Conservation (phyloP, 1,139 yeast species). For the Yamadazyma epiphylla region DNA sequence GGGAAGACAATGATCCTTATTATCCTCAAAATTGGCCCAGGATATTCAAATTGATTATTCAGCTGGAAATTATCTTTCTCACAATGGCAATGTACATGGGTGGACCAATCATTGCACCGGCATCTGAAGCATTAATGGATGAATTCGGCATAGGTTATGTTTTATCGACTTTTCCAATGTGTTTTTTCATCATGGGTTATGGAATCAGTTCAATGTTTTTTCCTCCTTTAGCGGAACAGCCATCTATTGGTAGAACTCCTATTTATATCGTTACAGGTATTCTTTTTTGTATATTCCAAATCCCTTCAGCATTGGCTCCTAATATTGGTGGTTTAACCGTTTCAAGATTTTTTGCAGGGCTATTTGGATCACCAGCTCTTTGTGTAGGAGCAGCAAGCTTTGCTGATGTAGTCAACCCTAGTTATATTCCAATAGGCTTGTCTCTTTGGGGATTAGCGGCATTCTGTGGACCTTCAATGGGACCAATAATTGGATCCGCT, state of each 20-base stretch:
- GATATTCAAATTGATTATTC: slow-evolving; percentile 15
- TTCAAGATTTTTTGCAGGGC: slow-evolving; percentile 29
- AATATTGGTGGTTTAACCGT: slow-evolving; percentile 30
- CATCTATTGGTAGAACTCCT: slow-evolving; percentile 50
- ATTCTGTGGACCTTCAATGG: slow-evolving; percentile 30
- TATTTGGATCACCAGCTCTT: slow-evolving; percentile 34
- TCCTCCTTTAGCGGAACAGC: slow-evolving; percentile 51
- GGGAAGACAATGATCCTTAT: slow-evolving; percentile 23
- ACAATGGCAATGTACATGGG: slow-evolving; percentile 24
- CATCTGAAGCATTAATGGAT: slow-evolving; percentile 29
- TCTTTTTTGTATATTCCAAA: slow-evolving; percentile 29
- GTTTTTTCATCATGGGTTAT: slow-evolving; percentile 46
- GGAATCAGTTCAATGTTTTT: slow-evolving; percentile 55
- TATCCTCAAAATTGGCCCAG: slow-evolving; percentile 29
- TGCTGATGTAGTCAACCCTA: slow-evolving; percentile 21
- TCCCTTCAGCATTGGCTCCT: slow-evolving; percentile 28
- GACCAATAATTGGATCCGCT: slow-evolving; percentile 31
- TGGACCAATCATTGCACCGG: slow-evolving; percentile 28
- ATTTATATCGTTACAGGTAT: slow-evolving; percentile 27
- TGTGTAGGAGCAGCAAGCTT: slow-evolving; percentile 37
- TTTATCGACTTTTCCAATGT: slow-evolving; percentile 41
- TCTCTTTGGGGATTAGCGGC: slow-evolving; percentile 33
- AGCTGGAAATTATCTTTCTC: slow-evolving; percentile 18
- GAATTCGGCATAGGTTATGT: slow-evolving; percentile 43
- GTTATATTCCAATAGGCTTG: slow-evolving; percentile 27